Percentiles rank a stretch among this genome's conserved stretches.
Conservation (phyloP, 1,139 yeast genomes). For the Yamadazyma trypodendri region DNA sequence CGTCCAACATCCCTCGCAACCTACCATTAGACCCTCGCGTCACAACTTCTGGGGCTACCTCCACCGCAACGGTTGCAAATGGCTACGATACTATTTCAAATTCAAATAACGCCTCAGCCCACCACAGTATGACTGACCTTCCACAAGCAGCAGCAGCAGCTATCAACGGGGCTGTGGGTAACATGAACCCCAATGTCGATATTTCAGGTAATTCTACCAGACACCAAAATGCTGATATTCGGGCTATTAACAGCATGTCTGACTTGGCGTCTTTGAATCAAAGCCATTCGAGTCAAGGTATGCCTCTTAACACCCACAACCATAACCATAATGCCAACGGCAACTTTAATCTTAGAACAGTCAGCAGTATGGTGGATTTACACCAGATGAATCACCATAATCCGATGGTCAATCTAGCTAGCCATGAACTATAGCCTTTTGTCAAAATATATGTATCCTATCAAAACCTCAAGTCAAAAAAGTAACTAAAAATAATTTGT, state of each 20-base stretch:
- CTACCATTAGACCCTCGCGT: conserved; percentile 13
- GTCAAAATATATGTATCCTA: too few species aligned
- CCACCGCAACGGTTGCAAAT: conserved; percentile 10
- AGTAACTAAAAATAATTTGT: too few species aligned
- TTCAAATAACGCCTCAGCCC: conserved; percentile 15
- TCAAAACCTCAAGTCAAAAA: too few species aligned
- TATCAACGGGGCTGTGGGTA: conserved; percentile 6
- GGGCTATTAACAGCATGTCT: conserved; percentile 40
- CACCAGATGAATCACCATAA: conserved; percentile 18
- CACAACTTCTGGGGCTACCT: conserved; percentile 12
- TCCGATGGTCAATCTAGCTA: conserved; percentile 8
- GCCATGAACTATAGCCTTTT: too few species aligned
- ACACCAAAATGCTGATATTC: conserved; percentile 18
- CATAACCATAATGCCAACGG: conserved; percentile 6
- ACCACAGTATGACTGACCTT: conserved; percentile 30
- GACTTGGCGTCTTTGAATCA: conserved; percentile 26
- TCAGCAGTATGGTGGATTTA: conserved; percentile 37
- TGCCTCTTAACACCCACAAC: conserved; percentile 1
- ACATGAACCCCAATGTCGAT: background rate
- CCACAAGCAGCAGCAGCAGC: conserved; percentile 24
- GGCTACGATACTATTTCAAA: conserved; percentile 14
- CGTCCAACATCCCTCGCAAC: conserved; percentile 12
- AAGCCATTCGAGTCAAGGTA: conserved; percentile 1
- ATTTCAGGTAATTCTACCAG: background rate
- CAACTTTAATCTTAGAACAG: conserved; percentile 27